Percentiles rank a stretch among this genome's conserved stretches.
Conservation (phyloP, 2,329 filamentous ascomycete genomes). For the Alternaria atra region DNA sequence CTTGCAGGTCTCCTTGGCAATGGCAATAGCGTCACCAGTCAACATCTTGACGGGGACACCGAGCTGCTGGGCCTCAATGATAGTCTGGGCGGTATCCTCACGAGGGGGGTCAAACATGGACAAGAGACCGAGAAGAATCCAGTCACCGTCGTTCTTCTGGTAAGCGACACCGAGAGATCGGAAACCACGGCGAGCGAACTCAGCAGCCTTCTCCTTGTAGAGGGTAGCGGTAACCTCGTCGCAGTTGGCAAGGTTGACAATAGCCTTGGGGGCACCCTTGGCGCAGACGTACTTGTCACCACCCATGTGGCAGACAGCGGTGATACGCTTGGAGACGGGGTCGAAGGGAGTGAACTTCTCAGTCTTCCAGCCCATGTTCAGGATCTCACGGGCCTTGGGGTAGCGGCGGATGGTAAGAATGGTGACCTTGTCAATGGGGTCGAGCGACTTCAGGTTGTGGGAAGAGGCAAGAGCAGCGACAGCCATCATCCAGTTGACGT, state of each 20-base stretch:
- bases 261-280: conserved; percentile 80
- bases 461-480: conserved; percentile 79
- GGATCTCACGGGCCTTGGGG: conserved; percentile 79
- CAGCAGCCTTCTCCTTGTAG: conserved; percentile 76
- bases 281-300: conserved; percentile 76
- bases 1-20: conserved; percentile 83
- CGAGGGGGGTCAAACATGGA: conserved; percentile 83
- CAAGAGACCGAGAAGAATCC: conserved; percentile 78
- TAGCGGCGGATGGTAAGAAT: conserved; percentile 79
- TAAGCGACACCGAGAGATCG: conserved; percentile 80
- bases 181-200: conserved; percentile 82
- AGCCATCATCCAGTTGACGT: conserved; percentile 87
- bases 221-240: conserved; percentile 69
- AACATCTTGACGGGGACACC: conserved; percentile 84
- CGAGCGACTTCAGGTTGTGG: conserved; percentile 80
- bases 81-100: conserved; percentile 81
- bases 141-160: conserved; percentile 78
- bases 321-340: conserved; percentile 82
- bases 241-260: conserved; percentile 74
- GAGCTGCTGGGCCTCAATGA: conserved; percentile 77
- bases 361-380: conserved; percentile 77
- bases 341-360: conserved; percentile 82
- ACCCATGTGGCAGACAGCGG: conserved; percentile 72
- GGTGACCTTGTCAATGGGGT: conserved; percentile 82
- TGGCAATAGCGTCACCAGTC: conserved; percentile 81